Conservation (phyloP, 768 basidiomycete genomes). For the Ramaria rubella region DNA sequence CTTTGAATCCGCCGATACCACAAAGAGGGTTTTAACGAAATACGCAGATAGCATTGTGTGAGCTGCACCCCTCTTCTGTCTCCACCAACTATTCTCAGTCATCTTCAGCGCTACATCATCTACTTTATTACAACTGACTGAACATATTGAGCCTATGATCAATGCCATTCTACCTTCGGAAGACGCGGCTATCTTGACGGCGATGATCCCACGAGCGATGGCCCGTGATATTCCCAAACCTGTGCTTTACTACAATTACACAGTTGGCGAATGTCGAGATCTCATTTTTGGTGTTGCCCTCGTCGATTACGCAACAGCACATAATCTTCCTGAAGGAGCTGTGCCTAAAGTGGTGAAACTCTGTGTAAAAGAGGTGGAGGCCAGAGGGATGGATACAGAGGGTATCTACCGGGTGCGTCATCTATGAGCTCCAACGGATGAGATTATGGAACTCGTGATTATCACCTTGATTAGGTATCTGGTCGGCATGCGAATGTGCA, state of each 20-base stretch:
- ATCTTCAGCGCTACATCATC: constrained; percentile 64
- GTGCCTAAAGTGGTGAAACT: constrained; percentile 75
- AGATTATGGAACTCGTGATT: background rate
- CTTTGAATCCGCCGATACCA: constrained; percentile 56
- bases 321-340: constrained; percentile 63
- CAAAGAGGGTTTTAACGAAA: constrained; percentile 59
- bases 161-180: constrained; percentile 62
- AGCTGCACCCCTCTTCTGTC: constrained; percentile 16
- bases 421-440: background rate
- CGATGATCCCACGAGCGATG: constrained; percentile 54
- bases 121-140: constrained; percentile 69
- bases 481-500: constrained; percentile 82
- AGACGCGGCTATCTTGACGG: constrained; percentile 54
- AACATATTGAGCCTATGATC: constrained; percentile 54
- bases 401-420: constrained; percentile 69
- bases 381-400: constrained; percentile 68
- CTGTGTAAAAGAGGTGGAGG: constrained; percentile 79
- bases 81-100: constrained; percentile 1
- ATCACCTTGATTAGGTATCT: constrained; percentile 48
- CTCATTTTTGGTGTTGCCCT: constrained; percentile 85
- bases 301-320: constrained; percentile 82
- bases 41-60: constrained; percentile 81
- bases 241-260: constrained; percentile 67
- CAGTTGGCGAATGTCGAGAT: constrained; percentile 81
- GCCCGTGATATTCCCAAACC: constrained; percentile 63